Percentiles rank a stretch among this genome's conserved stretches.
phyloP scores from a whole-genome alignment of 169 alveolate genomes.

The Plasmodium billcollinsi region DNA sequence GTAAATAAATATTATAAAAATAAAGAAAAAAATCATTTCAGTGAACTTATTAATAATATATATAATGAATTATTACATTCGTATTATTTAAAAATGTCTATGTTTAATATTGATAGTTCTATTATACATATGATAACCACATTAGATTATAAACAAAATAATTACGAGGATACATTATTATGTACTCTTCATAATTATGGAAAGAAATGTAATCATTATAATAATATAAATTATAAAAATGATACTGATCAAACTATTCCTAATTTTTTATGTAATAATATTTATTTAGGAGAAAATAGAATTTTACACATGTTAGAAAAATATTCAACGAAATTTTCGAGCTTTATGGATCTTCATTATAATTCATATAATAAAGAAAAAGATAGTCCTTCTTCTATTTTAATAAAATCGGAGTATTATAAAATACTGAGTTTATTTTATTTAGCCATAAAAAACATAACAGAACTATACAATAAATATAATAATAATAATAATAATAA shows the following conservation, averaged over 20 bases:
- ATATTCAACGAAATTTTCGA: constrained; percentile 29
- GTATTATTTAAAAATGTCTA: constrained; percentile 49
- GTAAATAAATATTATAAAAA: not conserved
- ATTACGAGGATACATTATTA: constrained; percentile 11
- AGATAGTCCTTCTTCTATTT: not conserved
- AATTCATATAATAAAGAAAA: not conserved
- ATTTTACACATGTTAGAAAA: constrained; percentile 42
- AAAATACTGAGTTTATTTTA: constrained; percentile 22
- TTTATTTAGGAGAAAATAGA: constrained; percentile 16
- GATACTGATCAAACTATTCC: not conserved
- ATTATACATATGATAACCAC: constrained; percentile 23
- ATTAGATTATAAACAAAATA: constrained; percentile 5
- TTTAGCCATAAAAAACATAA: constrained; percentile 4
- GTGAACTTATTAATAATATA: constrained; percentile 47
- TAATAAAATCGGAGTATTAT: constrained; percentile 42
- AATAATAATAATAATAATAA: not conserved
- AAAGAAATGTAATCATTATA: not conserved
- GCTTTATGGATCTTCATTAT: not conserved
- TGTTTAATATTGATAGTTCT: constrained; percentile 32
- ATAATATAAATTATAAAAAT: not conserved
- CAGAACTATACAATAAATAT: constrained; percentile 5
- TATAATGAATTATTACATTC: constrained; percentile 50
- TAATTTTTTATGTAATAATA: not conserved
- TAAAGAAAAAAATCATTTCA: constrained; percentile 8
- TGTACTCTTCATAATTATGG: constrained; percentile 15